Percentiles rank a stretch among this genome's conserved stretches.
These are phyloP conservation scores for Nicotiana paniculata DNA, from an alignment of 257 asterid genomes.

Conservation along the genomic window DNA sequence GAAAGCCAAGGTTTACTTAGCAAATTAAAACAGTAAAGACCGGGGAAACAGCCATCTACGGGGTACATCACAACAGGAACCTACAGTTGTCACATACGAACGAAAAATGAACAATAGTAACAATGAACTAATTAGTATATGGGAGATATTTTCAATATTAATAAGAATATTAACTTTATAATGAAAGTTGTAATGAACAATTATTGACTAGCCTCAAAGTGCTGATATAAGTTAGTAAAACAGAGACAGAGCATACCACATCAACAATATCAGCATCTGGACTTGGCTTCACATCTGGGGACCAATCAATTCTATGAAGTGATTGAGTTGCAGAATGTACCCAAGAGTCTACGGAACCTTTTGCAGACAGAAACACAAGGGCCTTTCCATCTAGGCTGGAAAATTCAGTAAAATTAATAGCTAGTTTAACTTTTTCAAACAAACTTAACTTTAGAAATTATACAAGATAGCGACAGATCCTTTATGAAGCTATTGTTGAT, in stretches of 20 bases:
- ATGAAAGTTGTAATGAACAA: background rate
- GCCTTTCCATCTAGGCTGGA: constrained; percentile 77
- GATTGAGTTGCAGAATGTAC: constrained; percentile 81
- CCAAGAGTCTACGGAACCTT: constrained; percentile 72
- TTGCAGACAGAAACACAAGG: constrained; percentile 76
- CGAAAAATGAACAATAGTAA: too few relatives aligned
- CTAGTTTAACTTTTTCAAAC: background rate
- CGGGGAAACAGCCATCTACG: constrained; percentile 79
- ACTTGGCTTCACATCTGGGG: constrained; percentile 42
- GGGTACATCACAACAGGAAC: constrained; percentile 80
- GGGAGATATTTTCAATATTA: too few relatives aligned
- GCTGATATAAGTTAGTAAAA: background rate
- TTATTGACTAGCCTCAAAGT: background rate
- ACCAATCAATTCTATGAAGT: constrained; percentile 82
- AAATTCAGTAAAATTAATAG: background rate
- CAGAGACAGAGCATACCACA: constrained; percentile 49
- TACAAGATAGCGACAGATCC: background rate
- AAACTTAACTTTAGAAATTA: background rate
- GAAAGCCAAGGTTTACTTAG: constrained; percentile 80
- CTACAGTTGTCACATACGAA: constrained; percentile 23
- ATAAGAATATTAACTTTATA: too few relatives aligned
- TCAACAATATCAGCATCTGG: constrained; percentile 42
- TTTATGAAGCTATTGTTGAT: background rate
- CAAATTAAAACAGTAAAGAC: constrained; percentile 51
- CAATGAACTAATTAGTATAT: too few relatives aligned